phyloP scores from a whole-genome alignment of 1,139 yeast genomes.

The Saccharomyces pastorianus region DNA sequence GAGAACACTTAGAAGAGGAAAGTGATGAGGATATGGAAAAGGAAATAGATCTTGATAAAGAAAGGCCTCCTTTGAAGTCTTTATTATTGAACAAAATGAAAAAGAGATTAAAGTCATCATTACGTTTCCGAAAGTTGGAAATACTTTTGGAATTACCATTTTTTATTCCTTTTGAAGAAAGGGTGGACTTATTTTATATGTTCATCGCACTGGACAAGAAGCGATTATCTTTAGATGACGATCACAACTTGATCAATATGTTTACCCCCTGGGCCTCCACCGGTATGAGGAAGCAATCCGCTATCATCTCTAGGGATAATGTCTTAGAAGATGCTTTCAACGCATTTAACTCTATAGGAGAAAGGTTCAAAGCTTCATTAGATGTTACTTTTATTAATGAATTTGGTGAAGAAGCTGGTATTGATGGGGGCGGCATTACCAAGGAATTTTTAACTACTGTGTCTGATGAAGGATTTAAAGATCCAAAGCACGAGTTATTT shows the following conservation, averaged over 20 bases:
- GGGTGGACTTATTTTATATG: constrained; percentile 68
- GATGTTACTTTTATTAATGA: constrained; percentile 62
- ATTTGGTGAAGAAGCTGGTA: constrained; percentile 72
- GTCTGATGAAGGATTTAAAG: constrained; percentile 58
- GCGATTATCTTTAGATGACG: constrained; percentile 25
- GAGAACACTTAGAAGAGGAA: constrained; percentile 17
- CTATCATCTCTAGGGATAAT: constrained; percentile 58
- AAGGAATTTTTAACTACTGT: constrained; percentile 80
- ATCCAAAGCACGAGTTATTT: constrained; percentile 38
- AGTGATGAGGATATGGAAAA: constrained; percentile 17
- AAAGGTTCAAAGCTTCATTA: constrained; percentile 50
- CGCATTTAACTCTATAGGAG: constrained; percentile 42
- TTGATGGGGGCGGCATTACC: constrained; percentile 95
- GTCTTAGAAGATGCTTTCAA: constrained; percentile 68
- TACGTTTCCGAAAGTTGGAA: constrained; percentile 34
- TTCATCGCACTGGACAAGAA: constrained; percentile 48
- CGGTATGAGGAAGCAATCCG: constrained; percentile 32
- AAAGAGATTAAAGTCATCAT: constrained; percentile 9
- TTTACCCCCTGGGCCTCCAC: constrained; percentile 12
- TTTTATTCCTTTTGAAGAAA: constrained; percentile 62
- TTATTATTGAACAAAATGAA: constrained; percentile 7
- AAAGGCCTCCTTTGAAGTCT: constrained; percentile 5
- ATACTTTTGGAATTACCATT: constrained; percentile 65
- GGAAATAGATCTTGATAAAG: constrained; percentile 6
- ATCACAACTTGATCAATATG: constrained; percentile 12